A percentile compares a stretch with the other conserved stretches of the same genome.
phyloP scores from a whole-genome alignment of 257 asterid species.

The Echites panduratus region DNA sequence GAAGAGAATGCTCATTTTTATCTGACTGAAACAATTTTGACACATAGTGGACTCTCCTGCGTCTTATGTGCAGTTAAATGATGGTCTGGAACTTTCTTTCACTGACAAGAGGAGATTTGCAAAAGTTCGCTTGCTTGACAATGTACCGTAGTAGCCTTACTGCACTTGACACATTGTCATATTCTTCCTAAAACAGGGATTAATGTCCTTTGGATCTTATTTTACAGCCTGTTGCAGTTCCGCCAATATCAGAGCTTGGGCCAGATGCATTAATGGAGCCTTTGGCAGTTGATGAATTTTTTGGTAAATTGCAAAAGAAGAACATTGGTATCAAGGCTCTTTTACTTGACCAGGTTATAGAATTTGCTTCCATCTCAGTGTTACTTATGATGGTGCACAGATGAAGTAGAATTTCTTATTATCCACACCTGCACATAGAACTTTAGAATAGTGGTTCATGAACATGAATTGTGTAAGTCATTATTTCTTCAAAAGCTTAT shows the following conservation, averaged over 20 bases:
- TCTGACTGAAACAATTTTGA: background rate
- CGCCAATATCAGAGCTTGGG: constrained; percentile 97
- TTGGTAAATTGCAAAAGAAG: constrained; percentile 64
- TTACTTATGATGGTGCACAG: background rate
- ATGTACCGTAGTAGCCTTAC: constrained; percentile 44
- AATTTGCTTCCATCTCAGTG: background rate
- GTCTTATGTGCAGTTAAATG: constrained; percentile 56
- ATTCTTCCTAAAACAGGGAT: constrained; percentile 16
- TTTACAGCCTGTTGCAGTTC: constrained; percentile 70
- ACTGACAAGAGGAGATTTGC: constrained; percentile 99
- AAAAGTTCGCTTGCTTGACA: constrained; percentile 79
- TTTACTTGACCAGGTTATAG: constrained; percentile 88
- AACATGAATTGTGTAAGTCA: background rate
- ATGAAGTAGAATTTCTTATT: constrained; percentile 1
- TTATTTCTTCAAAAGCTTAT: background rate
- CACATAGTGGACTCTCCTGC: background rate
- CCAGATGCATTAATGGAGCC: constrained; percentile 91
- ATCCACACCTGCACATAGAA: background rate
- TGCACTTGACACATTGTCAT: constrained; percentile 4
- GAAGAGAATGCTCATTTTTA: background rate
- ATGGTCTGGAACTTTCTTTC: constrained; percentile 90
- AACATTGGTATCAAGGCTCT: constrained; percentile 90
- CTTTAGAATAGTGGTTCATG: background rate
- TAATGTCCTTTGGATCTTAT: constrained; percentile 13
- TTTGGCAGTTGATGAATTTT: constrained; percentile 58